Conservation (phyloP, 2,329 filamentous ascomycete species). For the Sporothrix variecibatus region DNA sequence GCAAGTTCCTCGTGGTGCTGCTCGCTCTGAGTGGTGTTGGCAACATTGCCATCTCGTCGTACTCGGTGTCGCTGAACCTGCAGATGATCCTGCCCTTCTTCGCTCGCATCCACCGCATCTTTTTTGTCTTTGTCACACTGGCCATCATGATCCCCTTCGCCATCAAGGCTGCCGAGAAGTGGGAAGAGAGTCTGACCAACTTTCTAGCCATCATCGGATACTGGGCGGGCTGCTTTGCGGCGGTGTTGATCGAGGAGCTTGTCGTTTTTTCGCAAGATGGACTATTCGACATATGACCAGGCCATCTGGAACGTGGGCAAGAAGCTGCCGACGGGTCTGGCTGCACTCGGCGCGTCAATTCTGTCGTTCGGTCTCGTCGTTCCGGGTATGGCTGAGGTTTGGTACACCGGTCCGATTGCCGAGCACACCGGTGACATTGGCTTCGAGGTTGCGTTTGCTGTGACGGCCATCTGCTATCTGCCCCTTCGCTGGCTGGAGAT, state of each 20-base stretch:
- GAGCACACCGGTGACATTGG: constrained; percentile 64
- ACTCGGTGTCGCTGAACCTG: constrained; percentile 43
- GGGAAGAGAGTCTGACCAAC: constrained; percentile 60
- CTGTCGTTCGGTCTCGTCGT: constrained; percentile 55
- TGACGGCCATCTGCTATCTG: constrained; percentile 51
- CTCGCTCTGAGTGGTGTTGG: constrained; percentile 49
- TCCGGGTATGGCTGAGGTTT: constrained; percentile 61
- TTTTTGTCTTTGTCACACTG: constrained; percentile 60
- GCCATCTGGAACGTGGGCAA: constrained; percentile 50
- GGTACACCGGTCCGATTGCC: constrained; percentile 64
- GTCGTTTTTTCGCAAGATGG: constrained; percentile 51
- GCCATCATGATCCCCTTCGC: constrained; percentile 61
- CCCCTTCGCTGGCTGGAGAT: constrained; percentile 51
- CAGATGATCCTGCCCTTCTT: constrained; percentile 62
- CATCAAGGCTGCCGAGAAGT: constrained; percentile 56
- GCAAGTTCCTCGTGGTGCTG: constrained; percentile 50
- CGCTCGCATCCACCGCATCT: constrained; percentile 56
- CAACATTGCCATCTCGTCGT: constrained; percentile 46
- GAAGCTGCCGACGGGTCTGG: constrained; percentile 49
- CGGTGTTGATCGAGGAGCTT: constrained; percentile 52
- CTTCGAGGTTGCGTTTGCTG: constrained; percentile 62
- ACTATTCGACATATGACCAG: constrained; percentile 49
- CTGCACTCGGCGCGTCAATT: constrained; percentile 50
- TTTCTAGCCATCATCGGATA: constrained; percentile 60
- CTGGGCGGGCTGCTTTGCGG: constrained; percentile 58